A percentile compares a stretch with the other conserved stretches of the same genome.
phyloP scores from a whole-genome alignment of 2,329 filamentous ascomycete genomes.

The Daldinia sp. region DNA sequence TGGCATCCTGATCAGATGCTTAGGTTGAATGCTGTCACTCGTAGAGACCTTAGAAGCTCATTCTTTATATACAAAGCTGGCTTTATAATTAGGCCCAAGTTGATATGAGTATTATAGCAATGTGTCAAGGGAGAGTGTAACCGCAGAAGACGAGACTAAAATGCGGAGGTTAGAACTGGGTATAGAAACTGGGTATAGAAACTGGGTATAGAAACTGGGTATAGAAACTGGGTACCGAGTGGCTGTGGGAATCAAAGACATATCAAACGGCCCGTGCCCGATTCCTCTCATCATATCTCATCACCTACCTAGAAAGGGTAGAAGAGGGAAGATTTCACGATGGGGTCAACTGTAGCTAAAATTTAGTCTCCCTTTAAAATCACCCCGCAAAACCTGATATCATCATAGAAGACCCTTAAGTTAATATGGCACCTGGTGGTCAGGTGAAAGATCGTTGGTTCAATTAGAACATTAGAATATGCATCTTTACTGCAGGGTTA shows the following conservation, averaged over 20 bases:
- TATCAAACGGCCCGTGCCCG: constrained; percentile 19
- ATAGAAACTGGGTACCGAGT: not conserved
- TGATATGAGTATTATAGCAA: not conserved
- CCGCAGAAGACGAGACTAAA: constrained; percentile 2
- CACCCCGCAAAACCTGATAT: constrained; percentile 7
- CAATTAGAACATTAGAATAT: not conserved
- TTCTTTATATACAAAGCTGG: not conserved
- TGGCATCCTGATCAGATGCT: constrained; percentile 48
- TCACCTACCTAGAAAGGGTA: constrained; percentile 9
- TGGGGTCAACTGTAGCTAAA: constrained; percentile 25
- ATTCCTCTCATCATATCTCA: constrained; percentile 4
- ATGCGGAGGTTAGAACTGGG: constrained; percentile 29
- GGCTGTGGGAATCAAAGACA: not conserved
- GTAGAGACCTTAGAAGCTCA: not conserved
- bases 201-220: constrained; percentile 4
- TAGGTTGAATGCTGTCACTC: not conserved
- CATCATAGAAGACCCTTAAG: constrained; percentile 7
- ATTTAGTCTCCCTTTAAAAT: constrained; percentile 23
- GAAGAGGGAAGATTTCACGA: constrained; percentile 9
- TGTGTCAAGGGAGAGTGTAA: not conserved
- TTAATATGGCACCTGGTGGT: constrained; percentile 13
- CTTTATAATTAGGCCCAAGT: not conserved
- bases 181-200: not conserved
- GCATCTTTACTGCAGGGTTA: constrained; percentile 5
- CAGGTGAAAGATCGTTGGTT: constrained; percentile 11